Percentiles rank a stretch among this genome's conserved stretches.
phyloP scores from a whole-genome alignment of 2,329 filamentous ascomycete species.

The Apiospora koreana region DNA sequence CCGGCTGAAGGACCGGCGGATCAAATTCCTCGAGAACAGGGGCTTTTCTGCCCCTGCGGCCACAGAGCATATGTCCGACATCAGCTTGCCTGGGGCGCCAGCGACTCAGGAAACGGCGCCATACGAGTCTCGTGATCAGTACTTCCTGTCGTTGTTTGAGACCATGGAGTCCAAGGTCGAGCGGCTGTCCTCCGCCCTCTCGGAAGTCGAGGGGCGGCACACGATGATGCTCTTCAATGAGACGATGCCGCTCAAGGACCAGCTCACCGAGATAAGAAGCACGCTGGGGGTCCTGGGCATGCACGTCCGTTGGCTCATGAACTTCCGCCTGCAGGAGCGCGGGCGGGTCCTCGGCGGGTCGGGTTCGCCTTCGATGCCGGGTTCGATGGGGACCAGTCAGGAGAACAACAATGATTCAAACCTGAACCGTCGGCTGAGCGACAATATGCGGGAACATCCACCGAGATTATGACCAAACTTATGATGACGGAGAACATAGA shows the following conservation, averaged over 20 bases:
- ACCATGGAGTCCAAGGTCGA: constrained; percentile 58
- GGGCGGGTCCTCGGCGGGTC: constrained; percentile 24
- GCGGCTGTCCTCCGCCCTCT: constrained; percentile 56
- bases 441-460: constrained; percentile 31
- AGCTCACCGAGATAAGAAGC: constrained; percentile 60
- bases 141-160: constrained; percentile 47
- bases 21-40: constrained; percentile 43
- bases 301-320: constrained; percentile 61
- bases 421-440: constrained; percentile 30
- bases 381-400: constrained; percentile 25
- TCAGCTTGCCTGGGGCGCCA: constrained; percentile 25
- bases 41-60: constrained; percentile 28
- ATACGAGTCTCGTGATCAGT: constrained; percentile 43
- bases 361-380: constrained; percentile 23
- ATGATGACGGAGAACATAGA: not conserved
- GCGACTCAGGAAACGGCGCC: constrained; percentile 27
- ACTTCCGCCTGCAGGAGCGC: constrained; percentile 51
- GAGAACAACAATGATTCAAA: constrained; percentile 24
- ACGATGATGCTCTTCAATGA: constrained; percentile 64
- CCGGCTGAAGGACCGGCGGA: constrained; percentile 40
- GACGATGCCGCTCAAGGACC: constrained; percentile 61
- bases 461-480: constrained; percentile 26
- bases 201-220: constrained; percentile 60
- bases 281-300: constrained; percentile 59
- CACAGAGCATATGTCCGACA: constrained; percentile 26